Base-by-base conservation (phyloP, 495 filamentous ascomycete species). In the Xylaria longipes region DNA sequence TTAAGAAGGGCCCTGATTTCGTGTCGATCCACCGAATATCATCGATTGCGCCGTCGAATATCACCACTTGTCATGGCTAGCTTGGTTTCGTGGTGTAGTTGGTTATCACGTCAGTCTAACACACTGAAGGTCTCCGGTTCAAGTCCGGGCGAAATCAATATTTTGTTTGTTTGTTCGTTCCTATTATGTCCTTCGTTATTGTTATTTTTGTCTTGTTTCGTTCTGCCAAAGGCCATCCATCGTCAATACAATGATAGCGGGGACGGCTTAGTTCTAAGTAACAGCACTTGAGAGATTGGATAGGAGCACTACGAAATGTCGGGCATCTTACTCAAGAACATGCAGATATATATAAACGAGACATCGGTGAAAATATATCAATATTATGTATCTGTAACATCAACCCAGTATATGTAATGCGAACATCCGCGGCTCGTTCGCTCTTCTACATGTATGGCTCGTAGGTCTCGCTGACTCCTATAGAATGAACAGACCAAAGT, bases 311-410 rank as follows among this genome's bases (percentile, higher is more conserved):
- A 31, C 17, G 52, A 56, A 29, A 17, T 15, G 52, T 31, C 11
- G 5, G 50, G 22, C 12, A 27, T 12, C 12, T 52, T 4, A 14
- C 1, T 25, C 9, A 14, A 52, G 48, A 29, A 27, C 11, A 27
- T 27, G 3, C 5, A 25, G 2, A 20, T n/a, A 29, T 33, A 50
- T 31, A 11, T 0, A 35, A 3, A 39, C 6, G 29, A 39, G 8
- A 37, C 7, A 8, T 37, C 7, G 1, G 35, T 54, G 27, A 20
- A 52, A 43, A 52, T 65, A 46, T 71, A 48, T 63, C 43, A 75
- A 70, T 77, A 79, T 79, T 79, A 79, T 78, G 45, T 79, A 75
- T 73, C 70, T 74, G 72, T 69, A 70, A 70, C 71, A 58, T 74
- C 69, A 68, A 54, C 68, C 73, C 71, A 74, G 69, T 75, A 75